These are phyloP conservation scores for Collybia mongolica DNA, from an alignment of 768 basidiomycete genomes.

Conservation along the genomic window DNA sequence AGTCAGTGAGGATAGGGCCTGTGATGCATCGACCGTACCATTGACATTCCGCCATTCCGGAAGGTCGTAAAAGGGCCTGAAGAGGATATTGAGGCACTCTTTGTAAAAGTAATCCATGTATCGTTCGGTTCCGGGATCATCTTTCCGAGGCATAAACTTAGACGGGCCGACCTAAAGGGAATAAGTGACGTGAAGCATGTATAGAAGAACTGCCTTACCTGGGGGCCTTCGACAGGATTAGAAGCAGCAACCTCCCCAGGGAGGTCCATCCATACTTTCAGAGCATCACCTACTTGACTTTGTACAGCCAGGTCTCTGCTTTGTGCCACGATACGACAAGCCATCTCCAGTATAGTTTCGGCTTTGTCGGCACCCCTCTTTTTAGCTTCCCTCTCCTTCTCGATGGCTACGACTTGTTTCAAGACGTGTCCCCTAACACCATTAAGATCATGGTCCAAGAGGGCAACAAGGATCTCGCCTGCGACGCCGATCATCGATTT, in stretches of 20 bases:
- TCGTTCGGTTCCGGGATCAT: slow-evolving; percentile 82
- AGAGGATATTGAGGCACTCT: slow-evolving; percentile 70
- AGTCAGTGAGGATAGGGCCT: neutral
- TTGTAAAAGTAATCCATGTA: slow-evolving; percentile 96
- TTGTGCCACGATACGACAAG: slow-evolving; percentile 74
- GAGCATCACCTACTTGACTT: slow-evolving; percentile 85
- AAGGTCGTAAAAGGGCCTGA: slow-evolving; percentile 75
- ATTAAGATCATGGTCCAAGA: slow-evolving; percentile 89
- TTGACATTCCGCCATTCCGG: slow-evolving; percentile 55
- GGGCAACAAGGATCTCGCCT: slow-evolving; percentile 79
- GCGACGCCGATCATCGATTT: slow-evolving; percentile 73
- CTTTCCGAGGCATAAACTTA: slow-evolving; percentile 55
- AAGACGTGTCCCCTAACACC: slow-evolving; percentile 84
- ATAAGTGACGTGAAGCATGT: too few relatives aligned
- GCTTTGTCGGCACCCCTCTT: slow-evolving; percentile 61
- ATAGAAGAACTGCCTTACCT: slow-evolving; percentile 14
- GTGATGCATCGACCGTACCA: slow-evolving; percentile 19
- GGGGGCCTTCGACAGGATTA: slow-evolving; percentile 29
- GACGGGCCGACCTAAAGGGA: slow-evolving; percentile 30
- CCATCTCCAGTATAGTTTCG: slow-evolving; percentile 72
- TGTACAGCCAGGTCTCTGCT: slow-evolving; percentile 86
- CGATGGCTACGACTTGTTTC: slow-evolving; percentile 74
- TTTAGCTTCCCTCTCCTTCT: slow-evolving; percentile 57
- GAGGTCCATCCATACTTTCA: slow-evolving; percentile 81
- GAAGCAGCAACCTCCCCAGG: slow-evolving; percentile 31